Base-by-base conservation (phyloP, 1,284 basidiomycete genomes). In the Cerioporus squamosus region DNA sequence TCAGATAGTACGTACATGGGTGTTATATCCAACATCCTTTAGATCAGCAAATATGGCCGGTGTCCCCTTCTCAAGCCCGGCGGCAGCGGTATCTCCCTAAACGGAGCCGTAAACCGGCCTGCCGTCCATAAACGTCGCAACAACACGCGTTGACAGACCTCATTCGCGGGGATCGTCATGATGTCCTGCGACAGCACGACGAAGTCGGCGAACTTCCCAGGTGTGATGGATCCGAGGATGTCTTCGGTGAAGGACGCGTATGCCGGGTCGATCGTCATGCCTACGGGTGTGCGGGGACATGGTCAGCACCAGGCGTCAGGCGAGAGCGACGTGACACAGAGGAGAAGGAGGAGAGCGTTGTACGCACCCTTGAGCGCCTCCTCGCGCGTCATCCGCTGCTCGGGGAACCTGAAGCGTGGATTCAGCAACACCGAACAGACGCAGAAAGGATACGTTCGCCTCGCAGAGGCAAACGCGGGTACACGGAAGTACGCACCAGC, bases 171-270 rank as follows among this genome's bases (percentile, higher is more conserved):
- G 26, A 94, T 74, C 5, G 78, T 77, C 87, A 96, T 89, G 64
- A 97, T 90, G 72, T 97, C 87, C 65, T 86, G 84, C 23, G 91
- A 91, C 55, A 95, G 79, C 14, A 96, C 79, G 20, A 92, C 87
- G 62, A 90, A 92, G 72, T 97, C 95, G 18, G 93, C 94, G 38
- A 82, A 79, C 69, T 93, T 94, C n/a, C 93, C 93, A 3, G 79
- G 72, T 31, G 83, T 81, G 42, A 97, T 80, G 2, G 88, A 92
- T 24, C 90, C 93, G 0, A 93, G 80, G 9, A 71, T 75, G 44
- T 83, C 72, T 65, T 94, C 92, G 1, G 87, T 87, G 74, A 96
- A 95, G 0, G 92, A 91, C 10, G 94, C 94, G 70, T 90, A 95
- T 0, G 95, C 93, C 2, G 92, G 83, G 65, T 93, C 89, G 40